Conservation (phyloP, 2,329 filamentous ascomycete species). For the Botrytis aclada region DNA sequence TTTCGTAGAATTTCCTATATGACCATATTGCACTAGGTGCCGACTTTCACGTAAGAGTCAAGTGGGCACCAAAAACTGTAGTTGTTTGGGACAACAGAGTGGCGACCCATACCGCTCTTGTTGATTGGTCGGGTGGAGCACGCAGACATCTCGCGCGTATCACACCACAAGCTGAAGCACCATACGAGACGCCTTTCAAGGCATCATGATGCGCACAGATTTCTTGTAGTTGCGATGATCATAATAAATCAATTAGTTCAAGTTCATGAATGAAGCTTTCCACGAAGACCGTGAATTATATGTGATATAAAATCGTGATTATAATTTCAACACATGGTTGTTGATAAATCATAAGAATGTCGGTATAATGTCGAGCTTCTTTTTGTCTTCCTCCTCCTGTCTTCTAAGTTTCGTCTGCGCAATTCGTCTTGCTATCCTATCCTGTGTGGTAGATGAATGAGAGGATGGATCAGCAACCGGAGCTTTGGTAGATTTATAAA, state of each 20-base stretch:
- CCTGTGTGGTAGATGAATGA: not conserved
- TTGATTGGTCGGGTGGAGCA: conserved; percentile 79
- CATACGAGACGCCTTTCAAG: conserved; percentile 65
- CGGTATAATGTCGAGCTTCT: conserved; percentile 32
- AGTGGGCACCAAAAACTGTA: conserved; percentile 76
- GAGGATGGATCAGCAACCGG: not conserved
- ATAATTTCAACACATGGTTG: not conserved
- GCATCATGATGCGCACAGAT: not conserved
- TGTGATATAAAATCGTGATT: not conserved
- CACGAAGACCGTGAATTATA: not conserved
- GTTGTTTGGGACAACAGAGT: conserved; percentile 86
- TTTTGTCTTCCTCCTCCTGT: conserved; percentile 27
- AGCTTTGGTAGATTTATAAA: not conserved
- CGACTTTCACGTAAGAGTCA: conserved; percentile 71
- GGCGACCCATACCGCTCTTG: conserved; percentile 72
- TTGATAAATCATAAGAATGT: conserved; percentile 26
- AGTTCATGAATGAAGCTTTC: not conserved
- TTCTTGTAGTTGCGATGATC: not conserved
- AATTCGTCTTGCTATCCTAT: conserved; percentile 23
- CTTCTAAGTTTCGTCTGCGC: conserved; percentile 26
- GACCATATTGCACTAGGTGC: conserved; percentile 70
- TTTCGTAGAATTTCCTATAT: conserved; percentile 71
- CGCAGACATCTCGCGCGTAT: conserved; percentile 77
- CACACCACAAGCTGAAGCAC: conserved; percentile 77
- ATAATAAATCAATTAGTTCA: not conserved